phyloP scores from a whole-genome alignment of 495 filamentous ascomycete genomes.

The Acidiella bohemica region DNA sequence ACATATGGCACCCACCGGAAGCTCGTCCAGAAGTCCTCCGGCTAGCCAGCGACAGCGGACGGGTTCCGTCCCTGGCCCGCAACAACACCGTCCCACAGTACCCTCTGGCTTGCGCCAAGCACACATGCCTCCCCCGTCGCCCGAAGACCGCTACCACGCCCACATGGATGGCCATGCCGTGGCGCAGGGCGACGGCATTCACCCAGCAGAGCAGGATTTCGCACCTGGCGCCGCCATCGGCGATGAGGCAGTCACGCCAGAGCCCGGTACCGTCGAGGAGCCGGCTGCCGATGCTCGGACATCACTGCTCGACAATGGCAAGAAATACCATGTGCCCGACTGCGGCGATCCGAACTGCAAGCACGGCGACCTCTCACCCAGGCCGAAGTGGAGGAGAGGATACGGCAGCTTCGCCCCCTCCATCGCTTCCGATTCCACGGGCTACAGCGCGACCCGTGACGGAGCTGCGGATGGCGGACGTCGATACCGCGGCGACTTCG shows the following conservation, averaged over 20 bases:
- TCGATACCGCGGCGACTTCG: conserved; percentile 4
- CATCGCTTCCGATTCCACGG: conserved; percentile 18
- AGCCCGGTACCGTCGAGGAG: conserved; percentile 5
- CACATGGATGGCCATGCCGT: background rate
- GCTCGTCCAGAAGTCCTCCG: no score
- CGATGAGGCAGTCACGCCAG: conserved; percentile 3
- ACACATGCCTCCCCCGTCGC: conserved; percentile 12
- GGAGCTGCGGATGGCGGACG: background rate
- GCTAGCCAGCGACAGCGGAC: no score
- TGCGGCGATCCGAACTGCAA: conserved; percentile 39
- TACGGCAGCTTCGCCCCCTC: conserved; percentile 30
- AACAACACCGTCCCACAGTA: conserved; percentile 5
- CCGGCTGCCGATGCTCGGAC: conserved; percentile 13
- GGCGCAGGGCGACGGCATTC: conserved; percentile 1
- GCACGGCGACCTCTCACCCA: conserved; percentile 70
- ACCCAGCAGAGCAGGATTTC: background rate
- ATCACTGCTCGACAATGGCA: conserved; percentile 19
- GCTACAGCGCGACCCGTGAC: conserved; percentile 7
- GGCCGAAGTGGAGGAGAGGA: conserved; percentile 37
- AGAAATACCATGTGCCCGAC: conserved; percentile 27
- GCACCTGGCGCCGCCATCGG: background rate
- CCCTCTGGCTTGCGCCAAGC: conserved; percentile 9
- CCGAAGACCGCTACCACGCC: conserved; percentile 1
- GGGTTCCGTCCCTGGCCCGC: no score
- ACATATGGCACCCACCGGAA: no score